phyloP scores from a whole-genome alignment of 1,139 yeast genomes.

The Scheffersomyces quercinus region DNA sequence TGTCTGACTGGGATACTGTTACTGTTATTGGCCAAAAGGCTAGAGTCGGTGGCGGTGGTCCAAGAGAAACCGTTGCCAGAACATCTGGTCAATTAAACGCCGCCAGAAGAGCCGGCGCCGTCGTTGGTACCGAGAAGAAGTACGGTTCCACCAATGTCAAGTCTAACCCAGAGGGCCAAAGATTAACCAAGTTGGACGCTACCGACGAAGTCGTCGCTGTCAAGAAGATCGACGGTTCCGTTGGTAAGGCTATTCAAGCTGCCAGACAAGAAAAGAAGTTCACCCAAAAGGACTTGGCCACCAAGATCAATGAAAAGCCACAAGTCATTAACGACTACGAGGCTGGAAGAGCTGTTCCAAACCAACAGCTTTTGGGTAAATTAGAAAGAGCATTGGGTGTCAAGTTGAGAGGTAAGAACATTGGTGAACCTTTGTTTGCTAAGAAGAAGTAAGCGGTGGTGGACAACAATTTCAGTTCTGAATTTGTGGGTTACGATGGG shows the following conservation, averaged over 20 bases:
- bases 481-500: no score
- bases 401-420: conserved; percentile 92
- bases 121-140: conserved; percentile 91
- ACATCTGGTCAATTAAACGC: conserved; percentile 80
- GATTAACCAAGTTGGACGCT: conserved; percentile 89
- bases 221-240: conserved; percentile 77
- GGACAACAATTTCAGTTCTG: not conserved
- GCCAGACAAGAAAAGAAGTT: conserved; percentile 87
- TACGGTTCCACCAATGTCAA: conserved; percentile 69
- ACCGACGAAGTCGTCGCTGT: conserved; percentile 93
- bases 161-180: conserved; percentile 88
- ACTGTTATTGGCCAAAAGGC: conserved; percentile 88
- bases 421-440: conserved; percentile 86
- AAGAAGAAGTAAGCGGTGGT: conserved; percentile 52
- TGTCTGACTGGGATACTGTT: conserved; percentile 86
- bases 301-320: conserved; percentile 92
- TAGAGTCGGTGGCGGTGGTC: conserved; percentile 85
- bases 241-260: conserved; percentile 84
- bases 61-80: conserved; percentile 82
- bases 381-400: conserved; percentile 93
- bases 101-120: conserved; percentile 89
- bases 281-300: conserved; percentile 95
- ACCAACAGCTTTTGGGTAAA: conserved; percentile 90
- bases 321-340: conserved; percentile 94
- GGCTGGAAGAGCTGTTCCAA: conserved; percentile 95